These are phyloP conservation scores for Eucalyptus sideroxylon DNA, from an alignment of 345 rosid genomes.

Conservation along the genomic window DNA sequence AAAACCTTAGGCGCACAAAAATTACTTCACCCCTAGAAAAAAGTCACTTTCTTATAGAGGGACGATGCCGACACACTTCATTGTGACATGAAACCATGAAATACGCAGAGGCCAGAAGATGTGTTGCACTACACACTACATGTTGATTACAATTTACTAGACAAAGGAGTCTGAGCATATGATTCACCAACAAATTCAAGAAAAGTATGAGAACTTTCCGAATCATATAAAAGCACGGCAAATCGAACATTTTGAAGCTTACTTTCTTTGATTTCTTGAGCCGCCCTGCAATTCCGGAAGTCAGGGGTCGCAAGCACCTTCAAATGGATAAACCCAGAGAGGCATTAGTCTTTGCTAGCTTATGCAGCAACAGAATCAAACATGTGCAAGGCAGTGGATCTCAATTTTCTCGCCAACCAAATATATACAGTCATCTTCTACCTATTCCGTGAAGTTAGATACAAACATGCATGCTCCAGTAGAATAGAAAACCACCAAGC, in stretches of 20 bases:
- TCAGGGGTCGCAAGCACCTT: conserved; percentile 61
- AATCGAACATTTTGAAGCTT: conserved; percentile 4
- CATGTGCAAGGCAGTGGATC: not conserved
- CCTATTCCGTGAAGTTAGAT: not conserved
- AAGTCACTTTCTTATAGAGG: not conserved
- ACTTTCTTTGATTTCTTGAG: conserved; percentile 63
- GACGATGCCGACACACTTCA: not conserved
- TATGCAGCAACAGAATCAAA: not conserved
- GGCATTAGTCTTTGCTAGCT: not conserved
- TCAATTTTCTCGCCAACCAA: not conserved
- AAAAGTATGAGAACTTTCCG: not conserved
- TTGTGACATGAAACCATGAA: not conserved
- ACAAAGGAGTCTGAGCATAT: not conserved
- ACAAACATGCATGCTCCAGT: not conserved
- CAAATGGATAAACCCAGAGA: not conserved
- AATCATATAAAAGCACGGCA: not conserved
- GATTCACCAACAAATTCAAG: not conserved
- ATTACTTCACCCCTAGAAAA: not conserved
- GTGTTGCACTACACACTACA: not conserved
- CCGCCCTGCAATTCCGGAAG: conserved; percentile 50
- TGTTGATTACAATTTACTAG: not conserved
- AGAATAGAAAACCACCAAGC: not conserved
- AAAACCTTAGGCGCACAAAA: not conserved
- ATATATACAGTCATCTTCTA: not conserved
- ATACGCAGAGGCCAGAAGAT: not conserved